These are phyloP conservation scores for Carex parvula DNA, from an alignment of 176 grass and related monocot species.

Conservation along the genomic window DNA sequence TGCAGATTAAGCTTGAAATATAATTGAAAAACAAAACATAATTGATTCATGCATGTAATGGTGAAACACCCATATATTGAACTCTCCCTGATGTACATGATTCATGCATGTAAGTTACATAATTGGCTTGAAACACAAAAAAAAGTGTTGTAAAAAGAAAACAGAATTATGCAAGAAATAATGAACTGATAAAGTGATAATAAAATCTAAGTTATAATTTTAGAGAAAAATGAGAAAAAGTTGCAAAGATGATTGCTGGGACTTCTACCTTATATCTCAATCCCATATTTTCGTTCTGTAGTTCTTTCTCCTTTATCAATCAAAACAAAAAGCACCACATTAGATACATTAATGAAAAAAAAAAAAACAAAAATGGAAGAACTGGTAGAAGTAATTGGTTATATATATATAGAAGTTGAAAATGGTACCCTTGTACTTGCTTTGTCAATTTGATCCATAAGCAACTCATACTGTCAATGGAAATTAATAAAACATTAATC, in stretches of 20 bases:
- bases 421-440: slow-evolving; percentile 57
- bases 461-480: slow-evolving; percentile 50
- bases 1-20: slow-evolving; percentile 27
- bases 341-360: neutral
- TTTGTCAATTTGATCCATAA: slow-evolving; percentile 61
- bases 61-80: neutral
- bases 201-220: neutral
- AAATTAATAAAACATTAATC: neutral
- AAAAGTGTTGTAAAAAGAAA: neutral
- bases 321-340: neutral
- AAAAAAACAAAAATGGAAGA: neutral
- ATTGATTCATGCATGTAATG: too few relatives aligned
- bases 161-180: neutral
- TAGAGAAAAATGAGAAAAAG: neutral
- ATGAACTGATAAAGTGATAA: neutral
- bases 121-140: neutral
- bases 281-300: slow-evolving; percentile 60
- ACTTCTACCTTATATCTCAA: slow-evolving; percentile 59
- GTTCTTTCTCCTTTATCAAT: slow-evolving; percentile 44
- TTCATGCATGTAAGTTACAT: neutral
- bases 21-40: too few relatives aligned
- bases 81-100: neutral
- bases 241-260: neutral
- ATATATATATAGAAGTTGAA: neutral
- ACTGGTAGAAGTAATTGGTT: neutral